Base-by-base conservation (phyloP, 257 asterid genomes). In the Scutellaria baicalensis region DNA sequence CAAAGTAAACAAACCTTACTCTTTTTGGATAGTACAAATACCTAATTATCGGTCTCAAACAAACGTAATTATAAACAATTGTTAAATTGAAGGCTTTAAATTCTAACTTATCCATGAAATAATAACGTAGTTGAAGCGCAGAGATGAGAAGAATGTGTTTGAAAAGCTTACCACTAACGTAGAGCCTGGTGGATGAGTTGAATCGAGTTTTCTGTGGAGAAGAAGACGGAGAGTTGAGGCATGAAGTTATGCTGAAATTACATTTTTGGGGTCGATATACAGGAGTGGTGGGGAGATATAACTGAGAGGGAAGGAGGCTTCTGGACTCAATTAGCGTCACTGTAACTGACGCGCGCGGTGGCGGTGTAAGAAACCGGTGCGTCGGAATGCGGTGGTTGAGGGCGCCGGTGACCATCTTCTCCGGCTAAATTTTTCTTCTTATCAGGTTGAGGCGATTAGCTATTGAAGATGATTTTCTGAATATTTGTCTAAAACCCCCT, bases 131-230 rank as follows among this genome's bases (percentile, higher is more conserved):
- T 31, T 60, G 45, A 67, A 61, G 47, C 17, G n/a, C 5, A 13
- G 18, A 36, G 62, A 33, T 27, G 39, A 56, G 0, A 39, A 18
- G 47, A 33, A 43, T 57, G 31, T 11, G 66, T 11, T 63, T 45
- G 64, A 39, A 27, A 50, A 58, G 59, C 77, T 74, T 43, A 79
- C 88, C 88, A 27, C 88, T 80, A 33, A 78, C 80, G 54, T 69
- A 78, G 64, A 83, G 81, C 69, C 82, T 78, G 18, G 74, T 80
- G 38, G 82, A 51, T 20, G 80, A 58, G 70, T 58, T 77, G 51
- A 68, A 62, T 49, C 64, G 69, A 66, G 47, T 51, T 38, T 35
- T 48, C 8, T 80, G 60, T 9, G 67, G 43, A 10, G 78, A 55
- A 21, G 74, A 45, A 12, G 77, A 61, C 13, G 76, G 49, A 58